Percentiles rank a stretch among this genome's conserved stretches.
phyloP scores from a whole-genome alignment of 768 basidiomycete genomes.

The Suillus spraguei region DNA sequence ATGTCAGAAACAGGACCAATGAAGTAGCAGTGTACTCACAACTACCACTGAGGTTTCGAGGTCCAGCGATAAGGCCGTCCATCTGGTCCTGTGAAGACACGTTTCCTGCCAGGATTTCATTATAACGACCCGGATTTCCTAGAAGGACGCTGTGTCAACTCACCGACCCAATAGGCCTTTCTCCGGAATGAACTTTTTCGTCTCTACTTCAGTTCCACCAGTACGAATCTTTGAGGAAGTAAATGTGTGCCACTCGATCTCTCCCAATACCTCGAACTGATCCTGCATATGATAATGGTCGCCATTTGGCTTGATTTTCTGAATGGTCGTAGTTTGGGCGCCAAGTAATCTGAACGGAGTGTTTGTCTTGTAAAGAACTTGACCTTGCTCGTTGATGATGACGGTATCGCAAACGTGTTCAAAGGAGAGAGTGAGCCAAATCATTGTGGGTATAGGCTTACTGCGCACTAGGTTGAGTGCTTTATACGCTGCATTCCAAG shows the following conservation, averaged over 20 bases:
- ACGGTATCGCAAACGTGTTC: conserved; percentile 24
- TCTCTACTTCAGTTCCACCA: conserved; percentile 27
- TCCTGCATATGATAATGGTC: conserved; percentile 28
- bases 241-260: conserved; percentile 37
- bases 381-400: conserved; percentile 27
- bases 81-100: conserved; percentile 9
- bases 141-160: conserved; percentile 6
- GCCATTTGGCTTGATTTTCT: conserved; percentile 28
- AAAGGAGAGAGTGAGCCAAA: conserved; percentile 28
- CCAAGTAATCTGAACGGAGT: conserved; percentile 19
- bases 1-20: neutral
- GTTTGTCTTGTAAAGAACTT: conserved; percentile 32
- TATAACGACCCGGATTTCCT: neutral
- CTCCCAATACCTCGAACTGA: conserved; percentile 33
- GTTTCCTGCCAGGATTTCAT: conserved; percentile 1
- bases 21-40: neutral
- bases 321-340: conserved; percentile 25
- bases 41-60: neutral
- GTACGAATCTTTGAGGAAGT: conserved; percentile 34
- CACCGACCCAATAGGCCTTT: conserved; percentile 27
- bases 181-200: conserved; percentile 28
- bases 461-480: neutral
- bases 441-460: conserved; percentile 8
- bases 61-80: conserved; percentile 7
- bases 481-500: neutral